Conservation (phyloP, 2,329 filamentous ascomycete species). For the Metarhizium robertsii region DNA sequence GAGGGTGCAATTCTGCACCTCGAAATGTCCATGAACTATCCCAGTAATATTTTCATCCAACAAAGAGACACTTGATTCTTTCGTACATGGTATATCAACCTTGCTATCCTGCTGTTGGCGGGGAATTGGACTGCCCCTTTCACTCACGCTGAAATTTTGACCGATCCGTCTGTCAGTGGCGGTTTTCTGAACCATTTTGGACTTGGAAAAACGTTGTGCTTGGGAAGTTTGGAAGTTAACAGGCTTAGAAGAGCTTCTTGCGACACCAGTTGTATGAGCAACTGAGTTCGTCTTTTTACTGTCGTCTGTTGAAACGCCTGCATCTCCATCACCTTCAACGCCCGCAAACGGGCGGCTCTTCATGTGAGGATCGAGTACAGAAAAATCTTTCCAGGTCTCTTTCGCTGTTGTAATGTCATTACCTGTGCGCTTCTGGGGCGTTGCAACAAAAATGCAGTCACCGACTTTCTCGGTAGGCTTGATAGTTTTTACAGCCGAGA, state of each 20-base stretch:
- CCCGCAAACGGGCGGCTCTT: neutral
- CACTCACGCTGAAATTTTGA: conserved; percentile 3
- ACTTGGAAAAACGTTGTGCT: neutral
- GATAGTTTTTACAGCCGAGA: neutral
- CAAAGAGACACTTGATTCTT: neutral
- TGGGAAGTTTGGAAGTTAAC: neutral
- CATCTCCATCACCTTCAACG: neutral
- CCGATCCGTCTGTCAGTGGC: neutral
- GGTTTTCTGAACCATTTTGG: neutral
- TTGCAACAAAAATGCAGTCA: neutral
- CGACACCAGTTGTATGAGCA: neutral
- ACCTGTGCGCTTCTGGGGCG: neutral
- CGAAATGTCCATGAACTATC: neutral
- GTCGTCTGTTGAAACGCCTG: neutral
- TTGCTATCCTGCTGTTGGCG: neutral
- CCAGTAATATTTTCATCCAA: neutral
- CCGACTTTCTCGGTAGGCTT: neutral
- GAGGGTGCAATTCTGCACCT: neutral
- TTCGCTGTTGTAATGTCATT: neutral
- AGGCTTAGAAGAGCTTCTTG: neutral
- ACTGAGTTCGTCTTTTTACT: neutral
- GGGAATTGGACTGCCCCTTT: conserved; percentile 5
- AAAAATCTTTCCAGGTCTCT: neutral
- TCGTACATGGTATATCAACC: neutral
- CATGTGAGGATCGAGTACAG: neutral